Conservation (phyloP, 768 basidiomycete genomes). For the Serendipita vermifera region DNA sequence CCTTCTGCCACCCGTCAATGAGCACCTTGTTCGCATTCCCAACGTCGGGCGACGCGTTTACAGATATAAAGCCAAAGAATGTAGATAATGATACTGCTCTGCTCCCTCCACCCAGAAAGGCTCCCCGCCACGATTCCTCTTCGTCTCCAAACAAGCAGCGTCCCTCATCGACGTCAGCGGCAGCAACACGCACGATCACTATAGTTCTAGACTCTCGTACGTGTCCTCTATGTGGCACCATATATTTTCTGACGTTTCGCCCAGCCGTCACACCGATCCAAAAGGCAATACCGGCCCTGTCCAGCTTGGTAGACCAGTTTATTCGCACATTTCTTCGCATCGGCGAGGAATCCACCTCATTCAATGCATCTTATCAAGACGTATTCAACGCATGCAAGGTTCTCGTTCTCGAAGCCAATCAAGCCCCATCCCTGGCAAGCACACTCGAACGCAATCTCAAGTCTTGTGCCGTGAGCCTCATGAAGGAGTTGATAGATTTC, state of each 20-base stretch:
- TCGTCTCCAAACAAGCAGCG: background rate
- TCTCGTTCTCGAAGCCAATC: background rate
- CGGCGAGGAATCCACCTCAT: background rate
- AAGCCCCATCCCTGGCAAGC: background rate
- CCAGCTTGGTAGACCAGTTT: background rate
- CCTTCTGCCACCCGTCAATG: no score
- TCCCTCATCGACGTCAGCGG: background rate
- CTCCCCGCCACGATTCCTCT: background rate
- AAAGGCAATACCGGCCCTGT: background rate
- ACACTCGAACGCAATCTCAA: background rate
- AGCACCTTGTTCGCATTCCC: background rate
- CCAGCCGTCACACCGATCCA: no score
- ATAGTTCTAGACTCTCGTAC: background rate
- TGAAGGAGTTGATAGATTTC: background rate
- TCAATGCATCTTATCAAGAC: background rate
- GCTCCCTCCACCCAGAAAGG: background rate
- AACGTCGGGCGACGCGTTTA: background rate
- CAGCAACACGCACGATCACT: background rate
- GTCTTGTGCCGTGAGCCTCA: background rate
- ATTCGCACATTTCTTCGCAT: background rate
- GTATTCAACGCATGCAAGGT: slow-evolving; percentile 5
- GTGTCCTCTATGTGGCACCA: no score
- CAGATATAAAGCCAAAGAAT: background rate
- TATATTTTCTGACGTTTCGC: no score
- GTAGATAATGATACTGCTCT: background rate